Percentiles rank a stretch among this genome's conserved stretches.
Evolutionary conservation across 2,329 filamentous ascomycete species (phyloP).

Genomic region (Botrytis paeoniae): DNA sequence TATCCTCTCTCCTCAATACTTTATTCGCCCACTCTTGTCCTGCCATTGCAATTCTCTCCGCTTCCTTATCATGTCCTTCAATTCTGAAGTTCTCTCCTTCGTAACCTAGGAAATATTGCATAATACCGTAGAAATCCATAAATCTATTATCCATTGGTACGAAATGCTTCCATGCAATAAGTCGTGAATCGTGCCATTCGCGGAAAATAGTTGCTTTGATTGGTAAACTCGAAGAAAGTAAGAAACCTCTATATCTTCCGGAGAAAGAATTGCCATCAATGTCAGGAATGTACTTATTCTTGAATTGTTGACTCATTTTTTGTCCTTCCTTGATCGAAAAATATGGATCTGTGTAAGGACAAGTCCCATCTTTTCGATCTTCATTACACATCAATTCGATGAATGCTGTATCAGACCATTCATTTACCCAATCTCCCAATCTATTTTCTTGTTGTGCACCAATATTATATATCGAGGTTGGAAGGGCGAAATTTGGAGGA

Average conservation of each 20-base stretch:
- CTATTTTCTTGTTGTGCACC: conserved; percentile 43
- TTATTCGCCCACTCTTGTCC: conserved; percentile 71
- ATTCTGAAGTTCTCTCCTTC: conserved; percentile 40
- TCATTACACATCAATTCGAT: conserved; percentile 47
- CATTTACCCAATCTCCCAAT: conserved; percentile 39
- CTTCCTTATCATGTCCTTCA: conserved; percentile 48
- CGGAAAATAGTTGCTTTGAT: conserved; percentile 76
- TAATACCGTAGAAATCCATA: conserved; percentile 67
- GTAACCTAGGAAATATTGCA: conserved; percentile 73
- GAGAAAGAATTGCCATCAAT: conserved; percentile 74
- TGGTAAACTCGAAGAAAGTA: conserved; percentile 65
- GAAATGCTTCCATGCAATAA: conserved; percentile 78
- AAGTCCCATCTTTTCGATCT: conserved; percentile 42
- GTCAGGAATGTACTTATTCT: conserved; percentile 69
- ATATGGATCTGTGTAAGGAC: conserved; percentile 42
- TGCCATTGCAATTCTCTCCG: conserved; percentile 61
- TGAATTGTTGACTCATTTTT: conserved; percentile 56
- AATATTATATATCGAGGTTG: conserved; percentile 47
- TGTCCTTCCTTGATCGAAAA: conserved; percentile 47
- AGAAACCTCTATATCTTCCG: conserved; percentile 66
- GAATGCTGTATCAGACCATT: conserved; percentile 39
- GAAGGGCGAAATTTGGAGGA: conserved; percentile 54
- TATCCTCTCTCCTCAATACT: conserved; percentile 68
- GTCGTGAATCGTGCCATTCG: conserved; percentile 76
- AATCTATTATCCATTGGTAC: conserved; percentile 78